Base-by-base conservation (phyloP, 208 protist genomes). In the Wallacemonas sp. region DNA sequence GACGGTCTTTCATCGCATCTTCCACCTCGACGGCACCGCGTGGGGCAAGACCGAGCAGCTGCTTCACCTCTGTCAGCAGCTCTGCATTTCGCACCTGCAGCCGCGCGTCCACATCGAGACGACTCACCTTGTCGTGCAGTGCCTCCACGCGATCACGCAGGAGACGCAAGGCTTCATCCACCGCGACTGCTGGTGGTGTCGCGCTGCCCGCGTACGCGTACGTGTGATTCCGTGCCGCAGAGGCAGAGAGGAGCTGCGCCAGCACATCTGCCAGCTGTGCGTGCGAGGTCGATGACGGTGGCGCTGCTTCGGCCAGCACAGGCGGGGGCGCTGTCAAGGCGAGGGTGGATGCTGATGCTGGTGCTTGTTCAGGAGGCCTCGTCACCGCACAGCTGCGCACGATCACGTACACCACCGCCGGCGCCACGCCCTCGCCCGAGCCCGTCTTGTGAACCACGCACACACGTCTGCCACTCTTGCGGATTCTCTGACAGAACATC, bases 61-160 rank as follows among this genome's bases (percentile, higher is more conserved):
- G 71, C 31, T 79, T 79, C 28, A 94, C 68, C 24, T 83, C 77
- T 27, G 22, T 56, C 62, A 91, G 80, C 49, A 94, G 71, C 38
- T 70, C 72, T 2, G 70, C 65, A 68, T 93, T 93, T 60, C 90
- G 90, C 56, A 63, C 77, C 49, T 79, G 70, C 45, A 94, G 64
- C 5, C 69, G 72, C 26, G 68, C 70, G 1, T 77, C 71, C 53
- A 94, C 72, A 56, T 78, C 77, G 26, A 91, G 77, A 22, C 78
- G 79, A 67, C 90, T 80, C 26, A 94, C 45, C 39, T 88, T 87
- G 27, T 94, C 79, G 39, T 74, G 83, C 39, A 94, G 66, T 2
- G 79, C 82, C n/a, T 71, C 68, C 27, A 66, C 62, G 11, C 79
- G 73, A 1, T 74, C 17, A 22, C 87, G n/a, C 53, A 88, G 84